A percentile compares a stretch with the other conserved stretches of the same genome.
phyloP scores from a whole-genome alignment of 2,329 filamentous ascomycete genomes.

The Fusarium sp. region DNA sequence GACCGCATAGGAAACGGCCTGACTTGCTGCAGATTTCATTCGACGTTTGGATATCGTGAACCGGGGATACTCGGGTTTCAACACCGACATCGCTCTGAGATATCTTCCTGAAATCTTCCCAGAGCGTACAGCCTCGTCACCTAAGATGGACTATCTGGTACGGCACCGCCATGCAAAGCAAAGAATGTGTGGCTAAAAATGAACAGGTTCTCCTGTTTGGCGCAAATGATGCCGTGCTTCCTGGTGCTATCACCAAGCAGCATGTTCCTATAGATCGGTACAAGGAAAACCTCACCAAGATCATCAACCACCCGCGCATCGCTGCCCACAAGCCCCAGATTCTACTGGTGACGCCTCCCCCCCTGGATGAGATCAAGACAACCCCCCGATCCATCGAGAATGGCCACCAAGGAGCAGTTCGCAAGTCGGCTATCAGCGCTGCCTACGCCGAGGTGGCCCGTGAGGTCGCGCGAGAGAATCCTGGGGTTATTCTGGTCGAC shows the following conservation, averaged over 20 bases:
- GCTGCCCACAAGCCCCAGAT: constrained; percentile 75
- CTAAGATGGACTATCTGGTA: constrained; percentile 74
- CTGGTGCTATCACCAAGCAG: constrained; percentile 70
- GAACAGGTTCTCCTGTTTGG: constrained; percentile 80
- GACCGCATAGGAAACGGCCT: not conserved
- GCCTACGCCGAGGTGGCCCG: constrained; percentile 69
- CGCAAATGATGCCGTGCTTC: constrained; percentile 86
- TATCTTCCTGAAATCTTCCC: constrained; percentile 77
- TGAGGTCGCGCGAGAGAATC: constrained; percentile 72
- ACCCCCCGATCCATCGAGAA: constrained; percentile 57
- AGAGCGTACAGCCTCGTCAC: constrained; percentile 60
- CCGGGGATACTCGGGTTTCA: constrained; percentile 88
- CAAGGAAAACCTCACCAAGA: constrained; percentile 73
- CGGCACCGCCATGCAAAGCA: constrained; percentile 26
- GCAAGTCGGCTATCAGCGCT: constrained; percentile 59
- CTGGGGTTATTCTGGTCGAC: constrained; percentile 77
- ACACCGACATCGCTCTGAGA: constrained; percentile 76
- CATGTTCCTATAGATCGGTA: constrained; percentile 82
- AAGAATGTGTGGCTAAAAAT: constrained; percentile 29
- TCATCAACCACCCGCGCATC: constrained; percentile 77
- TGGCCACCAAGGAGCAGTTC: constrained; percentile 56
- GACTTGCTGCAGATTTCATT: constrained; percentile 67
- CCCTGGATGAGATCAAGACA: constrained; percentile 78
- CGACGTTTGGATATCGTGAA: constrained; percentile 88
- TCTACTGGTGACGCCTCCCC: constrained; percentile 83